Evolutionary conservation across 371 early-diverging fungal species (phyloP).

Genomic region (Mucor velutinosus): DNA sequence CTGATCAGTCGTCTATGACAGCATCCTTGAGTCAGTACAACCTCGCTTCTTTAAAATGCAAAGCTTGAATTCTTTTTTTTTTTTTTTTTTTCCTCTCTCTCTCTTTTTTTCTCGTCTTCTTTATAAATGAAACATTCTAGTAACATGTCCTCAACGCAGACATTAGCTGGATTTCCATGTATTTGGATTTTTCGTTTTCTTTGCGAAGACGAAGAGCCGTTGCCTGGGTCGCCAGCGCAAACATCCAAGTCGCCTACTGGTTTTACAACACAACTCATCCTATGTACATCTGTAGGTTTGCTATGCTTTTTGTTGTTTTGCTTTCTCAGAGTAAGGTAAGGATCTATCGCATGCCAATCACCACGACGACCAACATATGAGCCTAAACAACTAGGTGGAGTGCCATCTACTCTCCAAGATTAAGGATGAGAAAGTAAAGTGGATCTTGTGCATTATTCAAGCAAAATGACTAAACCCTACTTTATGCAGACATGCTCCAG

Average conservation of each 20-base stretch:
- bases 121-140: not conserved
- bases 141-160: not conserved
- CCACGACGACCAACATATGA: no score
- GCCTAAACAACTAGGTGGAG: conserved; percentile 46
- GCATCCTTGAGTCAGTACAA: not conserved
- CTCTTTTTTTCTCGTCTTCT: not conserved
- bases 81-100: not conserved
- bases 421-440: conserved; percentile 61
- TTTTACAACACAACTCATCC: conserved; percentile 44
- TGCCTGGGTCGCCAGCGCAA: conserved; percentile 48
- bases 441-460: not conserved
- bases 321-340: conserved; percentile 44
- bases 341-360: not conserved
- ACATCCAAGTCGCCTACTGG: conserved; percentile 49
- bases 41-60: not conserved
- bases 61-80: not conserved
- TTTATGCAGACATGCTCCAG: conserved; percentile 53
- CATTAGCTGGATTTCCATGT: conserved; percentile 22
- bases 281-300: conserved; percentile 45
- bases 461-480: not conserved
- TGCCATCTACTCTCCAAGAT: conserved; percentile 62
- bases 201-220: conserved; percentile 38
- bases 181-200: conserved; percentile 25
- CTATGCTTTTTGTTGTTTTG: conserved; percentile 49
- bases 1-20: not conserved